A percentile compares a stretch with the other conserved stretches of the same genome.
These are phyloP conservation scores for Carex parvula DNA, from an alignment of 176 grass and related monocot genomes.

Conservation along the genomic window DNA sequence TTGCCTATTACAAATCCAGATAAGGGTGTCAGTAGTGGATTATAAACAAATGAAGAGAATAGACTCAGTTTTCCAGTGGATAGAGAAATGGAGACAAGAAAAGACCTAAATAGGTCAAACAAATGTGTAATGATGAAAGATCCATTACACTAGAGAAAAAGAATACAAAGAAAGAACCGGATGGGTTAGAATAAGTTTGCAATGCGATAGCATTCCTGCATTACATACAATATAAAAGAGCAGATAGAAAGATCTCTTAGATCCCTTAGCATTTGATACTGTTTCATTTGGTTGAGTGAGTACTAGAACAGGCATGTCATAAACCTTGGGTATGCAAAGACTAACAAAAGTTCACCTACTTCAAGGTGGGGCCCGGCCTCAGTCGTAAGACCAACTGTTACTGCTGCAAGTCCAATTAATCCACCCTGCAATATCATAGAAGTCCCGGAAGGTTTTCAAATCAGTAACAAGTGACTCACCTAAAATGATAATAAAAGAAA, in stretches of 20 bases:
- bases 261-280: neutral
- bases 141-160: neutral
- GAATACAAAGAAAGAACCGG: neutral
- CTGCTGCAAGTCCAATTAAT: conserved; percentile 89
- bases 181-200: neutral
- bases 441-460: conserved; percentile 2
- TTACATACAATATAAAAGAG: neutral
- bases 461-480: neutral
- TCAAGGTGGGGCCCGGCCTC: conserved; percentile 90
- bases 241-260: neutral
- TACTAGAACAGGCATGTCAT: neutral
- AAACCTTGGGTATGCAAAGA: neutral
- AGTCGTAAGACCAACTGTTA: conserved; percentile 78
- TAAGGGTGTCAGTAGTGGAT: neutral
- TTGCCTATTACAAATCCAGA: neutral
- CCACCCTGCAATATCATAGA: conserved; percentile 71
- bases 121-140: neutral
- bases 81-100: neutral
- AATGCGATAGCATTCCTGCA: neutral
- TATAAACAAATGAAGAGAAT: neutral
- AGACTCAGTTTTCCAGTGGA: neutral
- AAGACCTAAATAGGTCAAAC: neutral
- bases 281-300: neutral
- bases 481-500: conserved; percentile 1
- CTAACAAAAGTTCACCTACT: conserved; percentile 33